Conservation (phyloP, 176 grass and related monocot genomes). For the Zoysia pacifica region DNA sequence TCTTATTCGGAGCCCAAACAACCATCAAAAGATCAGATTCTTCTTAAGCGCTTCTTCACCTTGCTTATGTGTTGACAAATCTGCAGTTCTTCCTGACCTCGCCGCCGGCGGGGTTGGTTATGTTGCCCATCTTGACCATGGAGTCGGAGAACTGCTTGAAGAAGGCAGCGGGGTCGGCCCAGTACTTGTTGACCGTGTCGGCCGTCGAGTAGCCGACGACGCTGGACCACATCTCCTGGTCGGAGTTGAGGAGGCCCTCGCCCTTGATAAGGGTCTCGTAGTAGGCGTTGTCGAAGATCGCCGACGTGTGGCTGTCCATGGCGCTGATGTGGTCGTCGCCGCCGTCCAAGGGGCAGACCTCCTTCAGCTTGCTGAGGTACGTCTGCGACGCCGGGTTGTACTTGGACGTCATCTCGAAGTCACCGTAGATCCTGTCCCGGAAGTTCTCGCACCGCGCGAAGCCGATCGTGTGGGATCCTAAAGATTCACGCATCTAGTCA, state of each 20-base stretch:
- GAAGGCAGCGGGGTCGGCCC: constrained; percentile 66
- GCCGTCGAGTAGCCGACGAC: constrained; percentile 61
- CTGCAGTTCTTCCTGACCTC: constrained; percentile 95
- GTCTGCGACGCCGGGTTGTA: constrained; percentile 47
- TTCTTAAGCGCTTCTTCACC: not conserved
- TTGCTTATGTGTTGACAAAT: constrained; percentile 77
- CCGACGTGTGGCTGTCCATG: constrained; percentile 68
- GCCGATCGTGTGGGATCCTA: constrained; percentile 89
- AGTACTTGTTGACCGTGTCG: constrained; percentile 77
- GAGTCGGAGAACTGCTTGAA: constrained; percentile 94
- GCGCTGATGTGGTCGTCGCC: constrained; percentile 76
- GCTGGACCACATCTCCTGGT: constrained; percentile 98
- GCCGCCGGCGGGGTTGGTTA: constrained; percentile 79
- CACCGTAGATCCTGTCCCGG: constrained; percentile 71
- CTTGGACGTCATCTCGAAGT: constrained; percentile 74
- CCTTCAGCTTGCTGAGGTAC: constrained; percentile 79
- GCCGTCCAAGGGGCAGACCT: constrained; percentile 60
- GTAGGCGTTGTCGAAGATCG: constrained; percentile 82
- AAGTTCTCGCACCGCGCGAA: constrained; percentile 80
- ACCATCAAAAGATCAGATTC: constrained; percentile 25
- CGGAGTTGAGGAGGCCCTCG: constrained; percentile 87
- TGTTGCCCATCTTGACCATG: constrained; percentile 99
- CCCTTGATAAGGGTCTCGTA: constrained; percentile 70
- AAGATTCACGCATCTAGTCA: not conserved
- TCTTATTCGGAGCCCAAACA: constrained; percentile 31